phyloP scores from a whole-genome alignment of 169 alveolate genomes.

The Theileria annulata region DNA sequence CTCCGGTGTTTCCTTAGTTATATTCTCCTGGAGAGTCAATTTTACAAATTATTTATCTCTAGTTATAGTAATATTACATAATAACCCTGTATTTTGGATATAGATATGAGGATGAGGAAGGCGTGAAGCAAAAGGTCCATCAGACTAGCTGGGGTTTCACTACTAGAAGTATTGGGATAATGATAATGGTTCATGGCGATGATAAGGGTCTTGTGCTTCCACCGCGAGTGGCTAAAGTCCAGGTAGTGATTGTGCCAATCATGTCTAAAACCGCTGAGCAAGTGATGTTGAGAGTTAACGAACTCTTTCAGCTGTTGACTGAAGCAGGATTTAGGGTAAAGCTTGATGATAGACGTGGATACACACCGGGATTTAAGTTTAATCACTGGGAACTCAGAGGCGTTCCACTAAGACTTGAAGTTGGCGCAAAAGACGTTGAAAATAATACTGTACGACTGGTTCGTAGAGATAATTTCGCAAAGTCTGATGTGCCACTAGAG shows the following conservation, averaged over 20 bases:
- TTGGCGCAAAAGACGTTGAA: conserved; percentile 96
- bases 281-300: conserved; percentile 75
- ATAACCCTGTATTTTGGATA: not conserved
- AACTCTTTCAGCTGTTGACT: conserved; percentile 1
- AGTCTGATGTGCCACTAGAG: conserved; percentile 74
- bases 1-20: conserved; percentile 70
- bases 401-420: conserved; percentile 97
- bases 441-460: conserved; percentile 87
- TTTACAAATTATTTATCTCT: not conserved
- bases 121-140: conserved; percentile 88
- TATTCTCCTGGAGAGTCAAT: not conserved
- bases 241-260: conserved; percentile 95
- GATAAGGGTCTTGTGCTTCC: conserved; percentile 97
- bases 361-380: conserved; percentile 99
- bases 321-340: conserved; percentile 53
- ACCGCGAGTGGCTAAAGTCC: conserved; percentile 94
- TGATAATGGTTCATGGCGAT: conserved; percentile 97
- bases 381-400: conserved; percentile 99
- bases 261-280: conserved; percentile 78
- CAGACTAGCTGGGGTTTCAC: conserved; percentile 99
- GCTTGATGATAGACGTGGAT: conserved; percentile 91
- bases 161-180: conserved; percentile 94
- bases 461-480: conserved; percentile 86
- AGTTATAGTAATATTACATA: not conserved
- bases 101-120: conserved; percentile 84